Conservation (phyloP, 192 early-diverging fungal genomes). For the Coemansia sp. region DNA sequence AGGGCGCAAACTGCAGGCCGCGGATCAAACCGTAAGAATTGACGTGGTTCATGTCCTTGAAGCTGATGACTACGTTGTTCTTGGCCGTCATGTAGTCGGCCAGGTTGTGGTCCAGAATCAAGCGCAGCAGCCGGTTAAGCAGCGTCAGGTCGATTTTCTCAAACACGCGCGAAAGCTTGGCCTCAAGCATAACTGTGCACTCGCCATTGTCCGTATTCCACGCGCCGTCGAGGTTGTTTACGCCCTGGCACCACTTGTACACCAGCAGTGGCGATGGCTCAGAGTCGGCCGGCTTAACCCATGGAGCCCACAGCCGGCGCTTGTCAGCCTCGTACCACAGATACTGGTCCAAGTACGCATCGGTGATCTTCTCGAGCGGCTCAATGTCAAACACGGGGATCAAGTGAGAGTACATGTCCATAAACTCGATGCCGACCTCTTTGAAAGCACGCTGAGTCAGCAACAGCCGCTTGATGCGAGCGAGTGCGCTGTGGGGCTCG, state of each 20-base stretch:
- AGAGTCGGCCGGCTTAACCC: conserved; percentile 97
- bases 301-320: conserved; percentile 95
- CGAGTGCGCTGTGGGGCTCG: conserved; percentile 69
- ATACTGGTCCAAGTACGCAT: conserved; percentile 98
- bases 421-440: conserved; percentile 99
- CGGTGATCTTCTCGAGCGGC: conserved; percentile 99
- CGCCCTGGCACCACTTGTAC: conserved; percentile 98
- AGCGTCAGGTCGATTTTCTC: conserved; percentile 98
- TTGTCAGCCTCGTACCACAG: conserved; percentile 99
- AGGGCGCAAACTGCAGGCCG: conserved; percentile 96
- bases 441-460: conserved; percentile 98
- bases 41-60: conserved; percentile 99
- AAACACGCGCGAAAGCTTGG: conserved; percentile 85
- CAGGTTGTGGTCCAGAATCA: conserved; percentile 98
- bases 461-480: conserved; percentile 90
- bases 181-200: conserved; percentile 96
- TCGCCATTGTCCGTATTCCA: conserved; percentile 91
- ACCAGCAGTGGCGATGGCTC: conserved; percentile 96
- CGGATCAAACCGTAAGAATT: conserved; percentile 96
- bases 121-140: conserved; percentile 85
- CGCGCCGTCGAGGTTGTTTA: conserved; percentile 95
- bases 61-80: conserved; percentile 96
- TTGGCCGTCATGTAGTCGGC: conserved; percentile 99
- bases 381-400: conserved; percentile 98
- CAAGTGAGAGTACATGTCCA: conserved; percentile 97